Evolutionary conservation across 768 basidiomycete species (phyloP).

Genomic region (Termitomyces sp.): DNA sequence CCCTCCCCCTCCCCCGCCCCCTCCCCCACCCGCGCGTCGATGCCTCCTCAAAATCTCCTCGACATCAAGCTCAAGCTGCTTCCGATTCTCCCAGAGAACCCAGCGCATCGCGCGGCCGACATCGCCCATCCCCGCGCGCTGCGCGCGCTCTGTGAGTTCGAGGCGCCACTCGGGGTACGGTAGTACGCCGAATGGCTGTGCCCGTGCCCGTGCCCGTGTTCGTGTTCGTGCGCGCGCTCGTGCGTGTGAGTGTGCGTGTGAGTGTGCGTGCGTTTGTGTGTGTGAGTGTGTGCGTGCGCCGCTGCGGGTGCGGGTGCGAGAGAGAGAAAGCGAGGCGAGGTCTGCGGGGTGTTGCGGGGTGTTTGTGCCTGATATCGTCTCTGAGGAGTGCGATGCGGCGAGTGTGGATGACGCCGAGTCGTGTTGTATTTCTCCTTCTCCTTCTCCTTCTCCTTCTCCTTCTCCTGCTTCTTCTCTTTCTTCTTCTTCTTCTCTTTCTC

Average conservation of each 20-base stretch:
- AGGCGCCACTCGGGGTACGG: conserved; percentile 69
- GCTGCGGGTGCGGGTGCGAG: too few species aligned
- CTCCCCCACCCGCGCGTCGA: neutral
- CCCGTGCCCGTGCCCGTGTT: neutral
- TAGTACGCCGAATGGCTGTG: conserved; percentile 31
- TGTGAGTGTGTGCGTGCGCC: too few species aligned
- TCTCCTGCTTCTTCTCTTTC: too few species aligned
- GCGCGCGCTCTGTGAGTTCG: conserved; percentile 43
- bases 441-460: too few species aligned
- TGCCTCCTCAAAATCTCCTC: conserved; percentile 18
- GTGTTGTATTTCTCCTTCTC: too few species aligned
- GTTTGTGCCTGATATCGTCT: neutral
- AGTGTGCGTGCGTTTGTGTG: too few species aligned
- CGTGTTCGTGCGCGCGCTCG: too few species aligned
- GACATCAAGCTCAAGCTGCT: conserved; percentile 15
- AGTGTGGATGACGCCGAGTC: neutral
- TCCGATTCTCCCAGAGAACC: conserved; percentile 24
- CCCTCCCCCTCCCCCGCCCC: too few species aligned
- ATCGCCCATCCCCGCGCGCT: conserved; percentile 55
- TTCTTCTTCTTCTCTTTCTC: too few species aligned
- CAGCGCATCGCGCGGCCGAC: conserved; percentile 49
- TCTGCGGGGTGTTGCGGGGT: conserved; percentile 9
- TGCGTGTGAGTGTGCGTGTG: too few species aligned
- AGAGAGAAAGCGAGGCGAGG: conserved; percentile 12
- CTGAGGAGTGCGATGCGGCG: neutral